A percentile compares a stretch with the other conserved stretches of the same genome.
These are phyloP conservation scores for Penicillium bovifimosum DNA, from an alignment of 495 filamentous ascomycete genomes.

Conservation along the genomic window DNA sequence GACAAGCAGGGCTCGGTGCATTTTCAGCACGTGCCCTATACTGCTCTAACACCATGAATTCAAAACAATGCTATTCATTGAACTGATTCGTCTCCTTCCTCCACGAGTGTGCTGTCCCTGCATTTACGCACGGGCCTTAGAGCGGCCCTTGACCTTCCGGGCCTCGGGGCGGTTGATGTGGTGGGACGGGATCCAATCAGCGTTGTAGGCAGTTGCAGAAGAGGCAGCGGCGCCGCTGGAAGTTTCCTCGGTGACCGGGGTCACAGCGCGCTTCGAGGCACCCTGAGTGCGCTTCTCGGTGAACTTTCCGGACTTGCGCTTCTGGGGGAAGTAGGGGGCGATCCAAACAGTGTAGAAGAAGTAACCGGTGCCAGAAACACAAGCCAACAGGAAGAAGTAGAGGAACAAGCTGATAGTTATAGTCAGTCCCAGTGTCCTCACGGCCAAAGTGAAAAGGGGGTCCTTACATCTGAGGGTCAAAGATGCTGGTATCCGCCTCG, in stretches of 20 bases:
- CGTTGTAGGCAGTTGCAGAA: slow-evolving; percentile 74
- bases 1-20: slow-evolving; percentile 16
- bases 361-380: slow-evolving; percentile 75
- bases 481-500: slow-evolving; percentile 85
- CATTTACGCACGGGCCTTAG: slow-evolving; percentile 46
- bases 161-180: slow-evolving; percentile 85
- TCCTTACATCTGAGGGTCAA: slow-evolving; percentile 92
- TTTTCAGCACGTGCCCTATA: slow-evolving; percentile 24
- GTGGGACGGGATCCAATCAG: slow-evolving; percentile 90
- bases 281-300: slow-evolving; percentile 53
- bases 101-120: slow-evolving; percentile 2
- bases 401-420: slow-evolving; percentile 72
- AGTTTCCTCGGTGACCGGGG: slow-evolving; percentile 54
- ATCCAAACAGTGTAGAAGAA: slow-evolving; percentile 99
- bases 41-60: background rate
- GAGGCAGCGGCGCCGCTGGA: slow-evolving; percentile 67
- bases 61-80: background rate
- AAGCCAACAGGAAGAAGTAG: slow-evolving; percentile 81
- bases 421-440: slow-evolving; percentile 21
- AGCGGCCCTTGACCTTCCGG: slow-evolving; percentile 68
- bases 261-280: slow-evolving; percentile 59
- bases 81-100: background rate
- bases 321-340: slow-evolving; percentile 91
- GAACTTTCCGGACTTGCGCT: slow-evolving; percentile 62
- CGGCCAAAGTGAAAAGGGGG: background rate